phyloP scores from a whole-genome alignment of 1,284 basidiomycete genomes.

The Leccinum pachyderme region DNA sequence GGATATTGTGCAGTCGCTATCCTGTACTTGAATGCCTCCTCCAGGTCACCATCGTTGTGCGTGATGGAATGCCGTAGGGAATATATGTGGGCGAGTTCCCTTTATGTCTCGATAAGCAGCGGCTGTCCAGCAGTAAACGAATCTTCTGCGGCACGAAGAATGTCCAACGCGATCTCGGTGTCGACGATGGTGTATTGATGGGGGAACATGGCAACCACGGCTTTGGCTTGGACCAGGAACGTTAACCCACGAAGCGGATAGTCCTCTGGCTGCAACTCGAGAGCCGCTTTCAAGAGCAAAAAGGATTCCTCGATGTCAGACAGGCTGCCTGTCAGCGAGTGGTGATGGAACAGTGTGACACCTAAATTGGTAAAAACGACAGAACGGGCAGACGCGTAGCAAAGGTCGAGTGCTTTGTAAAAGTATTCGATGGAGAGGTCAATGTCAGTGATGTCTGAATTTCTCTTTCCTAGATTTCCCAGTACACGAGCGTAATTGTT shows the following conservation, averaged over 20 bases:
- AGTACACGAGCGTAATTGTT: constrained; percentile 15
- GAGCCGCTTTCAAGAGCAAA: constrained; percentile 8
- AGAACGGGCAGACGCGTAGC: constrained; percentile 10
- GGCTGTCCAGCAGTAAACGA: constrained; percentile 10
- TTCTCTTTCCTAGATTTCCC: constrained; percentile 8
- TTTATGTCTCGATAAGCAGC: constrained; percentile 14
- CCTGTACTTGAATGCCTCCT: constrained; percentile 15
- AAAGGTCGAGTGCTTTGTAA: constrained; percentile 12
- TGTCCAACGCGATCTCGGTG: constrained; percentile 14
- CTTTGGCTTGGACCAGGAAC: constrained; percentile 17
- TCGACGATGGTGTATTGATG: constrained; percentile 5
- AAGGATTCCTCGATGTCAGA: constrained; percentile 16
- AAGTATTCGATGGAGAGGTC: constrained; percentile 12
- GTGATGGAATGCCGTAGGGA: constrained; percentile 13
- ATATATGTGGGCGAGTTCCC: constrained; percentile 13
- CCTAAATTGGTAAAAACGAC: constrained; percentile 11
- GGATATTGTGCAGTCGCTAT: constrained; percentile 10
- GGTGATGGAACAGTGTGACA: constrained; percentile 7
- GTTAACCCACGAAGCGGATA: constrained; percentile 5
- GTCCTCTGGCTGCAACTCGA: constrained; percentile 11
- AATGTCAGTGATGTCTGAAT: constrained; percentile 4
- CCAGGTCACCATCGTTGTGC: constrained; percentile 9
- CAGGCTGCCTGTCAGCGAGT: constrained; percentile 1
- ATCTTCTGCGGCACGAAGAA: constrained; percentile 15
- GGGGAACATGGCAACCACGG: constrained; percentile 5